Conservation (phyloP, 768 basidiomycete genomes). For the Asterophora lycoperdoides region DNA sequence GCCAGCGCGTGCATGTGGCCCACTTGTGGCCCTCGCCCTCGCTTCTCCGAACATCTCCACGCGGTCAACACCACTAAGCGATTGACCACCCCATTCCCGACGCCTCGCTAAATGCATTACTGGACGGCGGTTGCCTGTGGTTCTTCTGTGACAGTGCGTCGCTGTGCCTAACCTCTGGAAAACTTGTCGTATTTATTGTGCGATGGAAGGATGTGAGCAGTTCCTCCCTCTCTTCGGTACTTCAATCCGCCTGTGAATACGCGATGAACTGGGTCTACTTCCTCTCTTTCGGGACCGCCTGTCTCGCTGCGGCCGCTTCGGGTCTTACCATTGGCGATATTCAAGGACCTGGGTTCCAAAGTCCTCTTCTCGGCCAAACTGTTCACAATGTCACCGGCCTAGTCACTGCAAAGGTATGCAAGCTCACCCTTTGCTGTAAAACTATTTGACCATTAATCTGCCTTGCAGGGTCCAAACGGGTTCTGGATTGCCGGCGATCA, state of each 20-base stretch:
- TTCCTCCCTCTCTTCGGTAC: background rate
- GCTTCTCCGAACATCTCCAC: background rate
- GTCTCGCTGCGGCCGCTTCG: constrained; percentile 25
- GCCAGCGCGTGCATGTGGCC: background rate
- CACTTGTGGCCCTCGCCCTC: no score
- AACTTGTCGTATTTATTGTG: constrained; percentile 3
- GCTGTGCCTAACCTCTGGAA: constrained; percentile 2
- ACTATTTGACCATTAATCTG: background rate
- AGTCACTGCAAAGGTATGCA: constrained; percentile 48
- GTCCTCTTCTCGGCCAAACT: constrained; percentile 40
- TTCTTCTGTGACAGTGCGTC: constrained; percentile 5
- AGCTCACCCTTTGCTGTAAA: background rate
- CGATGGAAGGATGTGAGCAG: background rate
- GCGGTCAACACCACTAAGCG: background rate
- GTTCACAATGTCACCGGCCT: constrained; percentile 47
- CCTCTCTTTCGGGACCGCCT: constrained; percentile 26
- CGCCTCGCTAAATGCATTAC: constrained; percentile 7
- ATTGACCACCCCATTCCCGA: background rate
- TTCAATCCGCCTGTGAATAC: constrained; percentile 5
- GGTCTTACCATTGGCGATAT: constrained; percentile 44
- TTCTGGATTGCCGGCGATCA: constrained; percentile 46
- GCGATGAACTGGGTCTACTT: constrained; percentile 30
- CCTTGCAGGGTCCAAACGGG: constrained; percentile 37
- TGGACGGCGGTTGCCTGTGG: constrained; percentile 15
- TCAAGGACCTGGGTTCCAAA: constrained; percentile 45